phyloP scores from a whole-genome alignment of 805 yeast species.

The Yarrowia sp. region DNA sequence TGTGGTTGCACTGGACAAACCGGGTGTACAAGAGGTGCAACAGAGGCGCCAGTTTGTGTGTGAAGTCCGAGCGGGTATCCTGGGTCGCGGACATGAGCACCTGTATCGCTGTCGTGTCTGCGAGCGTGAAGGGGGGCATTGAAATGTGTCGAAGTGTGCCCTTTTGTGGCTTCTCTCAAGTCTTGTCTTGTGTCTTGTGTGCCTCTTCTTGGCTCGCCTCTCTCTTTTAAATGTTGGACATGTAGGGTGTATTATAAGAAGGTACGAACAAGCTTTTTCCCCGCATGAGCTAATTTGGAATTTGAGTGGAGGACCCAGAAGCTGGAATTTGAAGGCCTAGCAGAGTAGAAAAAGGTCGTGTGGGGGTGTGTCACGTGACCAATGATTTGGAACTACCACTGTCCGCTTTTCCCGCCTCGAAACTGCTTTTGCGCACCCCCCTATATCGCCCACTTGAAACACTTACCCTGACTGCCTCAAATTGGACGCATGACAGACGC shows the following conservation, averaged over 20 bases:
- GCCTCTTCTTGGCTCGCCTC: too few species aligned
- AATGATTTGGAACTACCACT: too few species aligned
- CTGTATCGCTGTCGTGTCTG: constrained; percentile 23
- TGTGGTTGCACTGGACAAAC: constrained; percentile 32
- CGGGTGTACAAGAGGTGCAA: constrained; percentile 32
- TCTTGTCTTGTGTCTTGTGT: too few species aligned
- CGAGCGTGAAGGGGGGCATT: constrained; percentile 25
- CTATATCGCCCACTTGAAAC: background rate
- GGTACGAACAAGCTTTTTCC: constrained; percentile 6
- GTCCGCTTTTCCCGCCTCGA: too few species aligned
- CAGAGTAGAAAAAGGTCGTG: too few species aligned
- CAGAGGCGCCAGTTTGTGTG: constrained; percentile 20
- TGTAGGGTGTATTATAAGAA: constrained; percentile 1
- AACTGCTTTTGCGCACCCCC: too few species aligned
- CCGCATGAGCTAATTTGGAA: constrained; percentile 11
- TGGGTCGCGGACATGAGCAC: constrained; percentile 17
- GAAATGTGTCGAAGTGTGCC: background rate
- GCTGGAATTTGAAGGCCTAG: background rate
- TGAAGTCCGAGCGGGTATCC: constrained; percentile 21
- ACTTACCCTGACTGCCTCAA: constrained; percentile 36
- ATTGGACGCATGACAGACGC: constrained; percentile 8
- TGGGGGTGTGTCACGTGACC: too few species aligned
- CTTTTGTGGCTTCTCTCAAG: too few species aligned
- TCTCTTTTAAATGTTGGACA: background rate
- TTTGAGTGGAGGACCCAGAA: background rate